phyloP scores from a whole-genome alignment of 2,329 filamentous ascomycete genomes.

The Hirsutella rhossiliensis region DNA sequence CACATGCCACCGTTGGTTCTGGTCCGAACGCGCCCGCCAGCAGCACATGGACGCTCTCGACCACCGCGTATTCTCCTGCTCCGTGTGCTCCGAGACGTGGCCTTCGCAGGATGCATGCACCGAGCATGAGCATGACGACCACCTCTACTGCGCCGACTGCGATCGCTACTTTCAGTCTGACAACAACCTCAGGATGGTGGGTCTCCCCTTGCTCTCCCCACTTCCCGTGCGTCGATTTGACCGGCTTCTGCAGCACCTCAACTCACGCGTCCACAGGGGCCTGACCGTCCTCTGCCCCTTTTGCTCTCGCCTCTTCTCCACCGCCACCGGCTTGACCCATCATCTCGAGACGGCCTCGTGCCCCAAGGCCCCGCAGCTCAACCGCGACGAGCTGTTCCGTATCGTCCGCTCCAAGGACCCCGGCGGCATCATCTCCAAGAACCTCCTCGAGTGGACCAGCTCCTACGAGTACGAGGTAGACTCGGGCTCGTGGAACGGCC shows the following conservation, averaged over 20 bases:
- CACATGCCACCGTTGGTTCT: not conserved
- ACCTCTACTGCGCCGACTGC: not conserved
- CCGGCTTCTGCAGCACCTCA: not conserved
- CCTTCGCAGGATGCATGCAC: not conserved
- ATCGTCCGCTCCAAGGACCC: not conserved
- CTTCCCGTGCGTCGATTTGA: too few relatives aligned
- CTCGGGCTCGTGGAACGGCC: not conserved
- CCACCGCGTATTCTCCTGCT: not conserved
- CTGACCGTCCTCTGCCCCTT: not conserved
- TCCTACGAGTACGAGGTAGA: not conserved
- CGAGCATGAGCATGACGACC: not conserved
- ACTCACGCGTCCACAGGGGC: not conserved
- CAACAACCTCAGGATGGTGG: not conserved
- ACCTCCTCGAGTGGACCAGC: not conserved
- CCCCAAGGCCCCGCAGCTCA: not conserved
- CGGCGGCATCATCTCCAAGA: not conserved
- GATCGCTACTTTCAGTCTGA: not conserved
- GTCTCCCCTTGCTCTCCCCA: not conserved
- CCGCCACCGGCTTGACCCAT: not conserved
- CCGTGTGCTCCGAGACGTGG: not conserved
- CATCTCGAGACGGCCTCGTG: not conserved
- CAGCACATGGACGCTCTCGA: not conserved
- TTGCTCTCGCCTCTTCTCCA: not conserved
- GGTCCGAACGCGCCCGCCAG: not conserved
- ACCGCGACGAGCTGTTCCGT: not conserved